phyloP scores from a whole-genome alignment of 1,139 yeast genomes.

The Geotrichum candidum region DNA sequence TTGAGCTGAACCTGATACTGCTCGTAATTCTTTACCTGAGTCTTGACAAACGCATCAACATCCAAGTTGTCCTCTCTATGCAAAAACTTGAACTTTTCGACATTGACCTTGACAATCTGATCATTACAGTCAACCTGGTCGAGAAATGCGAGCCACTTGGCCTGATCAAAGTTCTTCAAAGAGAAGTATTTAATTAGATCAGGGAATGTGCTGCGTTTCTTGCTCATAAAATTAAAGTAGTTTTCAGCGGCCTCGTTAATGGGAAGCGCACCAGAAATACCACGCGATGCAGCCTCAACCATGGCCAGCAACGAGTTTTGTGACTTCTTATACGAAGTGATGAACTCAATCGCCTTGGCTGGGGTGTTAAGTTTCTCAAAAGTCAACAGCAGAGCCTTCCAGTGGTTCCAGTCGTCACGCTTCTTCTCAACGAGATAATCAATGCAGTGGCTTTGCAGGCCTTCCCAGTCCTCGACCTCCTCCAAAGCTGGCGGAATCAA shows the following conservation, averaged over 20 bases:
- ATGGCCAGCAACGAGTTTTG: conserved; percentile 56
- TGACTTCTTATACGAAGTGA: conserved; percentile 33
- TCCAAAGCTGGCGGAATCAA: conserved; percentile 46
- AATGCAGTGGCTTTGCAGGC: conserved; percentile 34
- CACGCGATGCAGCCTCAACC: conserved; percentile 41
- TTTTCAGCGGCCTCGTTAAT: conserved; percentile 31
- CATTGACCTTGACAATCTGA: conserved; percentile 44
- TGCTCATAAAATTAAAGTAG: conserved; percentile 44
- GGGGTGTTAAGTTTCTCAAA: conserved; percentile 34
- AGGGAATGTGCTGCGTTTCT: conserved; percentile 55
- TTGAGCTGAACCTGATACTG: conserved; percentile 32
- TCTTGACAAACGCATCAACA: conserved; percentile 22
- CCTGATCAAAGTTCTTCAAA: conserved; percentile 14
- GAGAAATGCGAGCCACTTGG: conserved; percentile 16
- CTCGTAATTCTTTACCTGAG: conserved; percentile 38
- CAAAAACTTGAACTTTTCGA: conserved; percentile 42
- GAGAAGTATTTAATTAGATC: conserved; percentile 46
- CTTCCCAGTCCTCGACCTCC: conserved; percentile 39
- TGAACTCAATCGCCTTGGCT: conserved; percentile 28
- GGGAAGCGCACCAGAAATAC: conserved; percentile 1
- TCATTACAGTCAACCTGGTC: conserved; percentile 26
- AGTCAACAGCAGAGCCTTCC: conserved; percentile 42
- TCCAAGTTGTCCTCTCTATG: conserved; percentile 20
- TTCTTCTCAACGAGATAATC: conserved; percentile 24
- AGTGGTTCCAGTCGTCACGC: conserved; percentile 35